Conservation (phyloP, 2,329 filamentous ascomycete species). For the Aspergillus spinulosporus region DNA sequence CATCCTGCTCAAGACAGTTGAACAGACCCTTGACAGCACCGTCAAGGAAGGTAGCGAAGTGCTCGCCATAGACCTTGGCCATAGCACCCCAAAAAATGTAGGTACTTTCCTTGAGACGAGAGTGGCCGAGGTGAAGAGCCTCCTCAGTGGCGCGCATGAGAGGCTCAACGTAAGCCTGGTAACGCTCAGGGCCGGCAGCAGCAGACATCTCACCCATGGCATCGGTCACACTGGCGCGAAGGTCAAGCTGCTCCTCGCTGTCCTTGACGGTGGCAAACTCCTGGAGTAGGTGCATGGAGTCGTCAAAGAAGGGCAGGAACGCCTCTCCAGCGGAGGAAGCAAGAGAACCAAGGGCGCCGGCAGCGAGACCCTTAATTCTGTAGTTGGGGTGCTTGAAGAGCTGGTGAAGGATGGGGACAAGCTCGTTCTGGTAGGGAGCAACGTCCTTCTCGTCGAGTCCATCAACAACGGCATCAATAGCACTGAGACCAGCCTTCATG, state of each 20-base stretch:
- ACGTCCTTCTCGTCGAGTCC: constrained; percentile 70
- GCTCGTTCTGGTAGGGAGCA: constrained; percentile 74
- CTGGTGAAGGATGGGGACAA: constrained; percentile 80
- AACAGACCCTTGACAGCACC: constrained; percentile 61
- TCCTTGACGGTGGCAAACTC: constrained; percentile 83
- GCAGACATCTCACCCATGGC: constrained; percentile 89
- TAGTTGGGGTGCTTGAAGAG: constrained; percentile 82
- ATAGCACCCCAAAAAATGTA: constrained; percentile 97
- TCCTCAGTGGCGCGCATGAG: constrained; percentile 93
- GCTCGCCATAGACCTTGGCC: constrained; percentile 85
- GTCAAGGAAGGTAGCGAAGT: constrained; percentile 49
- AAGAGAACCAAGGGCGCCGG: constrained; percentile 86
- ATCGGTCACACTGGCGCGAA: constrained; percentile 87
- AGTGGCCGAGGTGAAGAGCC: constrained; percentile 82
- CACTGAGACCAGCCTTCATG: constrained; percentile 84
- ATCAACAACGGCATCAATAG: constrained; percentile 87
- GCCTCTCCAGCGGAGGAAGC: constrained; percentile 78
- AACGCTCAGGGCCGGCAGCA: constrained; percentile 80
- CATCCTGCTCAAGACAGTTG: constrained; percentile 83
- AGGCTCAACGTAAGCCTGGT: constrained; percentile 87
- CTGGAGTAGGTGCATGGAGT: constrained; percentile 86
- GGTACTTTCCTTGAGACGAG: constrained; percentile 88
- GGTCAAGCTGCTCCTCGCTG: constrained; percentile 82
- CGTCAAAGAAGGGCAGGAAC: constrained; percentile 89
- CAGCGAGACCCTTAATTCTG: constrained; percentile 85